Evolutionary conservation across 202 grass and related monocot species (phyloP).

Genomic region (Carex sylvatica): DNA sequence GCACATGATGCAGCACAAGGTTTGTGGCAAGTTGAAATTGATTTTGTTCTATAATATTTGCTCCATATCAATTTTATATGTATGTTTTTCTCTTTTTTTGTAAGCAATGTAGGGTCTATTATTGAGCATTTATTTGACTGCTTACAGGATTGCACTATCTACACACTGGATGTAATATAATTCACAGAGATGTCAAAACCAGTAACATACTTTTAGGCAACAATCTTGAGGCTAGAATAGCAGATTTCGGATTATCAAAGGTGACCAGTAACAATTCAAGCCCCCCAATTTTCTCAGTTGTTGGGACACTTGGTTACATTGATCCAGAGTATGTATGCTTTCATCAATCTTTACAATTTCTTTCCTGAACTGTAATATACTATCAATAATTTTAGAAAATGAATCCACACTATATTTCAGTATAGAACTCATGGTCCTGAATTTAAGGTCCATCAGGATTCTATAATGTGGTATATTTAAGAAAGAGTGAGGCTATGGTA

Average conservation of each 20-base stretch:
- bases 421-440: not conserved
- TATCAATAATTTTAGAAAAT: not conserved
- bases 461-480: not conserved
- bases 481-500: too few relatives aligned
- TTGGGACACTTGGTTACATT: constrained; percentile 43
- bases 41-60: not conserved
- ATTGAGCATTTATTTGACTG: not conserved
- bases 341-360: not conserved
- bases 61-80: not conserved
- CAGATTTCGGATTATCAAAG: constrained; percentile 51
- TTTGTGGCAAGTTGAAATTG: not conserved
- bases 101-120: not conserved
- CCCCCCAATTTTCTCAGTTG: constrained; percentile 10
- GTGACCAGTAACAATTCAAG: not conserved
- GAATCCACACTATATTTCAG: not conserved
- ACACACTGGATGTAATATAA: constrained; percentile 39
- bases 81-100: not conserved
- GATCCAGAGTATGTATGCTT: constrained; percentile 35
- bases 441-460: not conserved
- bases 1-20: constrained; percentile 43
- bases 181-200: constrained; percentile 49
- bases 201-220: constrained; percentile 39
- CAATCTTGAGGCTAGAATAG: constrained; percentile 39
- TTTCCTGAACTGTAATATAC: not conserved
- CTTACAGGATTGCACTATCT: constrained; percentile 38